Evolutionary conservation across 78 protist species (phyloP).

Genomic region (Dictyostelium purpureum): DNA sequence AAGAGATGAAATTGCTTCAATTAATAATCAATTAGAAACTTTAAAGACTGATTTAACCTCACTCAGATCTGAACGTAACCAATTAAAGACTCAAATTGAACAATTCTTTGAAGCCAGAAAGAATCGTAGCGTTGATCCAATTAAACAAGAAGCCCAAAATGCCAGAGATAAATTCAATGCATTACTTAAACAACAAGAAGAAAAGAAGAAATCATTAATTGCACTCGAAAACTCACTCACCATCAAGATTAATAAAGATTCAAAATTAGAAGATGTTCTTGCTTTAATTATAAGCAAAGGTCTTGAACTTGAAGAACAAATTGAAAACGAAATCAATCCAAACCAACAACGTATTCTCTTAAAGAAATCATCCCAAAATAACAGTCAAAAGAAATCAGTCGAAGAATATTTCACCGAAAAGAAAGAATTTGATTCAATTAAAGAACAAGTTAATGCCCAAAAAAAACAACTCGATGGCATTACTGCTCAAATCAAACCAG

Average conservation of each 20-base stretch:
- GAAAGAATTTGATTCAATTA: background rate
- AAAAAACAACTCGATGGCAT: background rate
- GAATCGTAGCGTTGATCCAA: background rate
- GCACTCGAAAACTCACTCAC: background rate
- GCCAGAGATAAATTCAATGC: background rate
- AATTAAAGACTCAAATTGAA: background rate
- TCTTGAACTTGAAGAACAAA: slow-evolving; percentile 2
- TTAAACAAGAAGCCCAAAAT: background rate
- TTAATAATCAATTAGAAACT: background rate
- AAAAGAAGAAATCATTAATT: background rate
- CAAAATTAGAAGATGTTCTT: background rate
- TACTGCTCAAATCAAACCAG: background rate
- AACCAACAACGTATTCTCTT: slow-evolving; percentile 2
- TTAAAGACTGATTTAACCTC: background rate
- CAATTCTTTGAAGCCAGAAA: background rate
- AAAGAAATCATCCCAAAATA: background rate
- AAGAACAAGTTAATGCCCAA: background rate
- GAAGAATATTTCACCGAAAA: background rate
- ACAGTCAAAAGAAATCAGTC: background rate
- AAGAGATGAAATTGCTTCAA: background rate
- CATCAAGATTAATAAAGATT: background rate
- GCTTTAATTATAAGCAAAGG: background rate
- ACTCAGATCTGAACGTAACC: background rate
- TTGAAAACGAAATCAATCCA: slow-evolving; percentile 13
- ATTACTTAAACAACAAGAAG: slow-evolving; percentile 11